These are phyloP conservation scores for Globisporangium viniferum DNA, from an alignment of 352 stramenopile genomes.

Conservation along the genomic window DNA sequence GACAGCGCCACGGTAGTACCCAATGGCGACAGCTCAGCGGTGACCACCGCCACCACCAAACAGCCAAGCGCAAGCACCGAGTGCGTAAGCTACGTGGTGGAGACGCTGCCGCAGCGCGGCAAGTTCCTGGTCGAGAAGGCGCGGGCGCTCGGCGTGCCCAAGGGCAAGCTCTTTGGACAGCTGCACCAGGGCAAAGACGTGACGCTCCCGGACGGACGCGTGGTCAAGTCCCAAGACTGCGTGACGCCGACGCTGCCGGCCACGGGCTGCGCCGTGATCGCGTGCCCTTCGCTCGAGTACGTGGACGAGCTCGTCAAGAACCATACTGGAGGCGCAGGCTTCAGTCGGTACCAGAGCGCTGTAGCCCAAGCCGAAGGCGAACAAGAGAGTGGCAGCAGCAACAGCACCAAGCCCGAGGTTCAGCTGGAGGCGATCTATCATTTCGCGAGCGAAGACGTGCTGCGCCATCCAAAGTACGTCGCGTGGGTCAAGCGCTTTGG, in stretches of 20 bases:
- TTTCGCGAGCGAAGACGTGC: slow-evolving; percentile 39
- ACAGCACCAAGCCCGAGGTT: slow-evolving; percentile 22
- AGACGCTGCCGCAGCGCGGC: slow-evolving; percentile 64
- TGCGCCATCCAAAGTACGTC: slow-evolving; percentile 55
- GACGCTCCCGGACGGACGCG: slow-evolving; percentile 51
- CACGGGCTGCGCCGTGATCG: slow-evolving; percentile 45
- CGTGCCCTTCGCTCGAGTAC: slow-evolving; percentile 60
- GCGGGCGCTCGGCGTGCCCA: slow-evolving; percentile 64
- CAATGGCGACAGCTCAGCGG: not conserved
- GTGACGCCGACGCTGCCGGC: slow-evolving; percentile 62
- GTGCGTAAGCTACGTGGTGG: slow-evolving; percentile 69
- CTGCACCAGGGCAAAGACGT: slow-evolving; percentile 81
- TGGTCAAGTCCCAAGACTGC: slow-evolving; percentile 68
- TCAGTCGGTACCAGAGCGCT: slow-evolving; percentile 32
- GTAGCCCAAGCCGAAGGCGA: slow-evolving; percentile 11
- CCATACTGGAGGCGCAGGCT: slow-evolving; percentile 14
- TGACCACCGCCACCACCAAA: not conserved
- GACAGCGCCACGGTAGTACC: slow-evolving; percentile 1
- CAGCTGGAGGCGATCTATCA: slow-evolving; percentile 69
- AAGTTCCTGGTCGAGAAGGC: slow-evolving; percentile 81
- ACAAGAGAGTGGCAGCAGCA: slow-evolving; percentile 1
- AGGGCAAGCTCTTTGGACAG: slow-evolving; percentile 73
- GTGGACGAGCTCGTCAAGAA: slow-evolving; percentile 48
- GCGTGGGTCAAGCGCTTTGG: slow-evolving; percentile 63
- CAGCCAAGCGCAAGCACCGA: slow-evolving; percentile 22